A percentile compares a stretch with the other conserved stretches of the same genome.
phyloP scores from a whole-genome alignment of 1,139 yeast species.

The Yamadazyma atlantica region DNA sequence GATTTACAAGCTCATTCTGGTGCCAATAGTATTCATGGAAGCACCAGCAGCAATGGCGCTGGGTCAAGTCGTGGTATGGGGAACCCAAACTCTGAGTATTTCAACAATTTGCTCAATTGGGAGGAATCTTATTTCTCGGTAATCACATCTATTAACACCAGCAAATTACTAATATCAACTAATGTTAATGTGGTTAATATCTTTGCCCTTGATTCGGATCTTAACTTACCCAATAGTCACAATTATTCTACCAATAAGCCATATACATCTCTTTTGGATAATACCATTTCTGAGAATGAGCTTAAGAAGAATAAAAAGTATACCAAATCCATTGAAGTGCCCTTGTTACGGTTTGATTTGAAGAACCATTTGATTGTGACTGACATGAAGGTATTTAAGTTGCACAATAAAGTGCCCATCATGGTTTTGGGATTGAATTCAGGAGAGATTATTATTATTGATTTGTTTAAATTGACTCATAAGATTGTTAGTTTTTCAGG shows the following conservation, averaged over 20 bases:
- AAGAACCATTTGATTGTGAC: slow-evolving; percentile 28
- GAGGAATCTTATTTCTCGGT: slow-evolving; percentile 23
- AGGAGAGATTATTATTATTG: slow-evolving; percentile 34
- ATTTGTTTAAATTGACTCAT: slow-evolving; percentile 27
- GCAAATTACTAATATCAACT: slow-evolving; percentile 28
- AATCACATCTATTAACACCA: slow-evolving; percentile 15
- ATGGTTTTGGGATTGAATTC: slow-evolving; percentile 38
- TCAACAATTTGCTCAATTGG: slow-evolving; percentile 25
- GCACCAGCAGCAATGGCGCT: background rate
- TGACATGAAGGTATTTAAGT: slow-evolving; percentile 26
- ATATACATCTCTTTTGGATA: slow-evolving; percentile 20
- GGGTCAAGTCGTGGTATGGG: slow-evolving; percentile 1
- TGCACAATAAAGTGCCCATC: slow-evolving; percentile 21
- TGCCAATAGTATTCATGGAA: background rate
- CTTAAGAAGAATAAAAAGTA: slow-evolving; percentile 12
- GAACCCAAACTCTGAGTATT: slow-evolving; percentile 4
- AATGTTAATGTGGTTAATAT: slow-evolving; percentile 41
- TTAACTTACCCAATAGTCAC: slow-evolving; percentile 23
- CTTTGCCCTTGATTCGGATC: slow-evolving; percentile 27
- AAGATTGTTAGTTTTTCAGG: no score
- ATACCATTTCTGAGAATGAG: slow-evolving; percentile 4
- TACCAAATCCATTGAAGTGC: slow-evolving; percentile 29
- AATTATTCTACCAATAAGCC: slow-evolving; percentile 24
- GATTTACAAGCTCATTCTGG: background rate
- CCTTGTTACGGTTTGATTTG: slow-evolving; percentile 35